Evolutionary conservation across 192 early-diverging fungal species (phyloP).

Genomic region (Endogone sp.): DNA sequence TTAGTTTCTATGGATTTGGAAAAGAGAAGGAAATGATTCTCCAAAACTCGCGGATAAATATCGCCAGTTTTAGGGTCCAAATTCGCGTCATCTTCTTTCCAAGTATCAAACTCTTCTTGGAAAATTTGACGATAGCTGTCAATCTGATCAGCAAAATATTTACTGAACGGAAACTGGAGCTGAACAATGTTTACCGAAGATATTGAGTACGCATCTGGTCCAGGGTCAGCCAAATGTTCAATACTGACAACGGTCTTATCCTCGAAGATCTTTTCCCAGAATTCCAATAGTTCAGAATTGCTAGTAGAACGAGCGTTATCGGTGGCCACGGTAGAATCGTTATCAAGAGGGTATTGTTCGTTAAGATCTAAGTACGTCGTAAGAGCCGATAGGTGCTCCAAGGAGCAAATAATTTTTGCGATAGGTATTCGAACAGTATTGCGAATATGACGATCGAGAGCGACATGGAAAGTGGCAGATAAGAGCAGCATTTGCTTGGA

Average conservation of each 20-base stretch:
- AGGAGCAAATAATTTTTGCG: conserved; percentile 8
- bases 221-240: conserved; percentile 3
- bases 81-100: conserved; percentile 12
- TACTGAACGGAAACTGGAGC: conserved; percentile 13
- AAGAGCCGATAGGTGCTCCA: conserved; percentile 5
- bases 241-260: conserved; percentile 8
- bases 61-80: neutral
- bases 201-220: conserved; percentile 9
- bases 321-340: neutral
- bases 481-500: conserved; percentile 10
- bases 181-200: neutral
- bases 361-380: conserved; percentile 3
- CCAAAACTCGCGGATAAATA: conserved; percentile 1
- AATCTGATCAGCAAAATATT: conserved; percentile 13
- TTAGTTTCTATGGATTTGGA: neutral
- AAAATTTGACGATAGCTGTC: conserved; percentile 4
- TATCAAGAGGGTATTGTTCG: neutral
- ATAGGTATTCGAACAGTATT: conserved; percentile 5
- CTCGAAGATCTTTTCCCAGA: conserved; percentile 7
- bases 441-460: conserved; percentile 7
- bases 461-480: conserved; percentile 8
- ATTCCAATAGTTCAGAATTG: conserved; percentile 7
- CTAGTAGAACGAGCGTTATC: no score
- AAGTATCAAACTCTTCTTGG: conserved; percentile 1
- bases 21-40: neutral